Evolutionary conservation across 1,139 yeast species (phyloP).

Genomic region (Taiozyma onychis): DNA sequence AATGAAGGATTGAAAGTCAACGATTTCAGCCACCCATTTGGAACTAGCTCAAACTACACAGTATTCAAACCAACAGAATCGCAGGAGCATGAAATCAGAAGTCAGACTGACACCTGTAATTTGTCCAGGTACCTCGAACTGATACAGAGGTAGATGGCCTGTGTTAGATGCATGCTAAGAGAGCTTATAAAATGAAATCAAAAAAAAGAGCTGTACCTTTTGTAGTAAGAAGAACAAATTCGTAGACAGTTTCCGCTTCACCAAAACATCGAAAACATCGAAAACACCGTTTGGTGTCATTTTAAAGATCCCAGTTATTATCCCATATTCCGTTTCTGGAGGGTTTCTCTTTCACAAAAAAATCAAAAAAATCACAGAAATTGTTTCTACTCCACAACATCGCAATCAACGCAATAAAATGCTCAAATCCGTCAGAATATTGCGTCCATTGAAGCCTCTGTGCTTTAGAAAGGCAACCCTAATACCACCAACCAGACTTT

Average conservation of each 20-base stretch:
- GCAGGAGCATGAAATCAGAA: neutral
- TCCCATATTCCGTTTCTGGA: too few relatives aligned
- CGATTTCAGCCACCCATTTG: constrained; percentile 29
- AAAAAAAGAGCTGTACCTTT: too few relatives aligned
- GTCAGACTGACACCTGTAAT: neutral
- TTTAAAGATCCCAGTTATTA: too few relatives aligned
- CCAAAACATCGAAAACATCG: too few relatives aligned
- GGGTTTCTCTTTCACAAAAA: too few relatives aligned
- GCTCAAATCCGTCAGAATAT: neutral
- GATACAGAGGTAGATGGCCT: neutral
- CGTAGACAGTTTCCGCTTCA: too few relatives aligned
- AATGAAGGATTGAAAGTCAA: constrained; percentile 22
- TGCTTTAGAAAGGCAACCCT: neutral
- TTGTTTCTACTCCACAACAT: neutral
- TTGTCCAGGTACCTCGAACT: neutral
- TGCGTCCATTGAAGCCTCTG: neutral
- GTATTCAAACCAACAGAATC: neutral
- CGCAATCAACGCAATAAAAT: neutral
- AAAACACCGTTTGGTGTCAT: too few relatives aligned
- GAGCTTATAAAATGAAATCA: too few relatives aligned
- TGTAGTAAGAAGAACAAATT: too few relatives aligned
- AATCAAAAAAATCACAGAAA: neutral
- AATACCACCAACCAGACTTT: neutral
- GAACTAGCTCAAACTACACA: constrained; percentile 7
- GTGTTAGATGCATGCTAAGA: too few relatives aligned